Base-by-base conservation (phyloP, 148 eudicot genomes). In the Rhododendron griersonianum region DNA sequence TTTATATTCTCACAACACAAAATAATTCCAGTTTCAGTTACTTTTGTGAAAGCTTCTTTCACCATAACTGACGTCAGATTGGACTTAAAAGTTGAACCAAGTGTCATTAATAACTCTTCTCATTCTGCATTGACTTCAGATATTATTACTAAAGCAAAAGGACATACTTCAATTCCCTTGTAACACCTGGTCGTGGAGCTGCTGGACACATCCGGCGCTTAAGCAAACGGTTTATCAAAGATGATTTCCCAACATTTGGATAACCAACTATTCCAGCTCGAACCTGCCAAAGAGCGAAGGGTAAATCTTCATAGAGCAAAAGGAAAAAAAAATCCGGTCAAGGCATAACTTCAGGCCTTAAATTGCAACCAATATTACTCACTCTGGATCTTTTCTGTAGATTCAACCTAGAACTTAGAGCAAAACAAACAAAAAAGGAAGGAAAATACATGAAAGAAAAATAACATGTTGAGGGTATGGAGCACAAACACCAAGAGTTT, bases 221-320 rank as follows among this genome's bases (percentile, higher is more conserved):
- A 84, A 97, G 90, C 91, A 97, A 89, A 84, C 99, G 99, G 86
- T 97, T 97, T 80, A 97, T 93, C 90, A 97, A 90, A 78, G 99
- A 97, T 87, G 99, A 97, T 89, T 97, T 97, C 11, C 99, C 99
- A 89, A 97, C 98, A 93, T 97, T 97, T 84, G 99, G 99, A 90
- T 95, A 97, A 33, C 99, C 99, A 71, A 97, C 98, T 81, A 97
- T 91, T 87, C 99, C 99, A 88, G 98, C 99, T 85, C 99, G 93
- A 83, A 97, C 98, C 99, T 97, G 92, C 65, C 85, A 87, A 80
- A 84, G 81, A 89, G 50, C n/a, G 71, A 83, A 48, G 85, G 18
- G 45, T 11, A 74, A 87, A 35, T 33, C 19, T 75, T 63, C 67
- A 6, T n/a, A 37, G 71, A 57, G 23, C 2, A 57, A 2, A 63